A percentile compares a stretch with the other conserved stretches of the same genome.
These are phyloP conservation scores for Talaromyces wortmannii DNA, from an alignment of 495 filamentous ascomycete genomes.

Conservation along the genomic window DNA sequence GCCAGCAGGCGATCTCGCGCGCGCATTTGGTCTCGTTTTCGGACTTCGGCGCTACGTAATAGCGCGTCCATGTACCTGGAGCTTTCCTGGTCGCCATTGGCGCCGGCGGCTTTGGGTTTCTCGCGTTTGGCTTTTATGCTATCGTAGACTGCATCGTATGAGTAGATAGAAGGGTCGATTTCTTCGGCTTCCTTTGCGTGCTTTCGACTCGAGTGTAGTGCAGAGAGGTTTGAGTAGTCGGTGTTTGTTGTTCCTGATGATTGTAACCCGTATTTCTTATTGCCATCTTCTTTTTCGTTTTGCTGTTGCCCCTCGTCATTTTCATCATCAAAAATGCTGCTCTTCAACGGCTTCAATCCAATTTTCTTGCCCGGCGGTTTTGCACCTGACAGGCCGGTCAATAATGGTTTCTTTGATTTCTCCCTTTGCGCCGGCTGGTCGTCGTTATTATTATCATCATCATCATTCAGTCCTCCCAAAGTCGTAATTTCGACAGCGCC, in stretches of 20 bases:
- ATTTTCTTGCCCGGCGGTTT: conserved; percentile 21
- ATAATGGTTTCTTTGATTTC: neutral
- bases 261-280: conserved; percentile 11
- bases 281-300: conserved; percentile 15
- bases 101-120: conserved; percentile 11
- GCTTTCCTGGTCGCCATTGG: conserved; percentile 16
- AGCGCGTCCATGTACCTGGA: conserved; percentile 79
- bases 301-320: conserved; percentile 17
- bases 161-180: conserved; percentile 47
- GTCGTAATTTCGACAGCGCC: conserved; percentile 30
- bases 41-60: conserved; percentile 71
- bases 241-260: conserved; percentile 7
- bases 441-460: neutral
- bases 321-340: conserved; percentile 34
- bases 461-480: conserved; percentile 30
- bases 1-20: conserved; percentile 83
- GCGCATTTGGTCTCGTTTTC: conserved; percentile 82
- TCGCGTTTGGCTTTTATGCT: conserved; percentile 35
- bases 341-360: conserved; percentile 11
- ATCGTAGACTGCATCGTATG: conserved; percentile 52
- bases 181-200: conserved; percentile 39
- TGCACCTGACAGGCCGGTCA: conserved; percentile 4
- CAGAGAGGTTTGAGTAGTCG: conserved; percentile 42
- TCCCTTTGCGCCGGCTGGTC: neutral
- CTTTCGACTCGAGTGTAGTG: conserved; percentile 39